A percentile compares a stretch with the other conserved stretches of the same genome.
These are phyloP conservation scores for Polyporus arcularius DNA, from an alignment of 768 basidiomycete species.

Conservation along the genomic window DNA sequence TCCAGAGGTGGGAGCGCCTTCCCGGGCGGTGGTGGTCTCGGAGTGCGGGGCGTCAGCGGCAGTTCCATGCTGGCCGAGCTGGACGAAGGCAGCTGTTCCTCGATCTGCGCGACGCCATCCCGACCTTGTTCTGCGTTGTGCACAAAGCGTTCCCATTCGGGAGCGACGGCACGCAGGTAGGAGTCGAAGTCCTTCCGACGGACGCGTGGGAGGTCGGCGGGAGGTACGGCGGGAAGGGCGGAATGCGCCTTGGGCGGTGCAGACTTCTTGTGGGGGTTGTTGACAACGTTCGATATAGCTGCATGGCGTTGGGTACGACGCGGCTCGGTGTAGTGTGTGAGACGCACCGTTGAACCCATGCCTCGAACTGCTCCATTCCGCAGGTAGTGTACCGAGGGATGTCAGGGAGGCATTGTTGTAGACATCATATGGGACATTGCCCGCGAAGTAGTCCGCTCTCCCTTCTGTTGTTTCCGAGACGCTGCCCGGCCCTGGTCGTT, in stretches of 20 bases:
- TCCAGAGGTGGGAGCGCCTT: slow-evolving; percentile 68
- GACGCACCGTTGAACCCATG: slow-evolving; percentile 87
- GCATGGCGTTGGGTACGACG: slow-evolving; percentile 16
- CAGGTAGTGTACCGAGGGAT: slow-evolving; percentile 51
- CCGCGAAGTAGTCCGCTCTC: slow-evolving; percentile 56
- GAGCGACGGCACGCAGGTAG: slow-evolving; percentile 69
- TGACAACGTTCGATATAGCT: slow-evolving; percentile 95
- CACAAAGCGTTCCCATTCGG: slow-evolving; percentile 80
- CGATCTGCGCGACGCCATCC: slow-evolving; percentile 34
- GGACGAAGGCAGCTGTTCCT: slow-evolving; percentile 14
- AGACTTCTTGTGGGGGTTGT: slow-evolving; percentile 82
- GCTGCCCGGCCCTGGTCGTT: slow-evolving; percentile 66
- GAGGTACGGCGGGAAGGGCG: slow-evolving; percentile 66
- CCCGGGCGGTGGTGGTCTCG: slow-evolving; percentile 34
- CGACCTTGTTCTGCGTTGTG: slow-evolving; percentile 38
- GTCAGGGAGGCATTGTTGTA: slow-evolving; percentile 47
- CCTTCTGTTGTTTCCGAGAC: slow-evolving; percentile 72
- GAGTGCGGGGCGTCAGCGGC: slow-evolving; percentile 24
- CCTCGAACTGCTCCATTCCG: slow-evolving; percentile 77
- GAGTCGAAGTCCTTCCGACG: slow-evolving; percentile 81
- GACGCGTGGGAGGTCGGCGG: slow-evolving; percentile 79
- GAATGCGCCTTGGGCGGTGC: slow-evolving; percentile 90
- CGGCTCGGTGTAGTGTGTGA: not conserved
- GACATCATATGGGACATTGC: slow-evolving; percentile 45
- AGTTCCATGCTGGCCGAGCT: slow-evolving; percentile 17